Base-by-base conservation (phyloP, 352 stramenopile genomes). In the Globisporangium recalcitrans region DNA sequence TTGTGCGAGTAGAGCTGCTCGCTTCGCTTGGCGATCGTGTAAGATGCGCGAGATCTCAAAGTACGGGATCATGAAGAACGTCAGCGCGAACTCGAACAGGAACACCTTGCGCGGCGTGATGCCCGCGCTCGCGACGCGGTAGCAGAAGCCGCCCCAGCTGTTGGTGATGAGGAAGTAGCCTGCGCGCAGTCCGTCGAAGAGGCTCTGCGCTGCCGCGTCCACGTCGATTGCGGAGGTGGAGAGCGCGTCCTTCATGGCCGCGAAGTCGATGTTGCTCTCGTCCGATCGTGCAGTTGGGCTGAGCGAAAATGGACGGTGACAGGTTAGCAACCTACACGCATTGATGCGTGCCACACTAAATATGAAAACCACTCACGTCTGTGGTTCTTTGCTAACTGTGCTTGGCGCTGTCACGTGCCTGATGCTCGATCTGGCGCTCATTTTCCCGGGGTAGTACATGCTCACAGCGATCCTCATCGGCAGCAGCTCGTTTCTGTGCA, bases 161-260 rank as follows among this genome's bases (percentile, higher is more conserved):
- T 65, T 65, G 1, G 60, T 65, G 52, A 48, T 53, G 29, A 55
- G n/a, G 21, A 60, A 65, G 31, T 48, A 32, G 31, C 60, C 60
- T 2, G 19, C n/a, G 8, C 42, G 38, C 19, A 65, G 31, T 24
- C 51, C 60, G 42, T 53, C 52, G 5, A 65, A 49, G 38, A 60
- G 40, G 38, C 40, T 60, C 49, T 61, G 22, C 13, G 60, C 52
- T 0, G 34, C 60, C 26, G 52, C 32, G 24, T 65, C 51, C 3
- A 36, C 4, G 26, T 51, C 36, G 47, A n/a, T n/a, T 5, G 49
- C 7, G 21, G 38, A 27, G 4, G 4, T 21, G 10, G 32, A 21
- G 47, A 52, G 32, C 32, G 38, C 32, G 58, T 58, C 58, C 26
- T 40, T 24, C 58, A 63, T 38, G 22, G 22, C 46, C 2, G n/a